These are phyloP conservation scores for Neophaeococcomyces mojaviensis DNA, from an alignment of 2,329 filamentous ascomycete species.

Conservation along the genomic window DNA sequence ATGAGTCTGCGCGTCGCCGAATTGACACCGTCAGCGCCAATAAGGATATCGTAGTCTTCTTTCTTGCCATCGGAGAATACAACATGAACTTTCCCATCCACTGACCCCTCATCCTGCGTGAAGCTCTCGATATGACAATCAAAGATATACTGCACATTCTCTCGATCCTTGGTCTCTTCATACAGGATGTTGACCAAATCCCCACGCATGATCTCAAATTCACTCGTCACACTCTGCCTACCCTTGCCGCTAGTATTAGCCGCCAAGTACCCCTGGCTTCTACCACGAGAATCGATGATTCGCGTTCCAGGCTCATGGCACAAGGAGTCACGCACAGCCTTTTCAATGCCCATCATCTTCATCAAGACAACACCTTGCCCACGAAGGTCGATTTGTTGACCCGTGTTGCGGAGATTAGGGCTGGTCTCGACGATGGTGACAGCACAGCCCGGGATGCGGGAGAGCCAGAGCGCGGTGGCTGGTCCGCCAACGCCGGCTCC, in stretches of 20 bases:
- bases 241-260: conserved; percentile 32
- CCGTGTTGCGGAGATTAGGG: conserved; percentile 38
- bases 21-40: conserved; percentile 27
- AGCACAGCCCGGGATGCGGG: conserved; percentile 29
- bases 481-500: conserved; percentile 35
- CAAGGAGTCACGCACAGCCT: conserved; percentile 30
- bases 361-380: conserved; percentile 43
- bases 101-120: conserved; percentile 21
- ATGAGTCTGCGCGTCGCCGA: conserved; percentile 23
- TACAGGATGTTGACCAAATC: conserved; percentile 43
- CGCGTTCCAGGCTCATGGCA: conserved; percentile 44
- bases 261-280: conserved; percentile 34
- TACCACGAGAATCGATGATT: conserved; percentile 38
- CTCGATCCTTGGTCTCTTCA: conserved; percentile 22
- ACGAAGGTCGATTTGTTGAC: conserved; percentile 49
- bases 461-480: conserved; percentile 45
- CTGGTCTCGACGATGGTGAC: conserved; percentile 39
- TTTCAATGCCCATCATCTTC: conserved; percentile 46
- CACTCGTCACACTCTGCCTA: conserved; percentile 32
- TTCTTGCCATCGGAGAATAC: conserved; percentile 22
- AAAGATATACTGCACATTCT: conserved; percentile 27
- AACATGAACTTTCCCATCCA: conserved; percentile 17
- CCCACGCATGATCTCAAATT: conserved; percentile 51
- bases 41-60: conserved; percentile 25
- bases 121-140: conserved; percentile 26